These are phyloP conservation scores for Spizellomyces sp. DNA, from an alignment of 192 early-diverging fungal species.

Conservation along the genomic window DNA sequence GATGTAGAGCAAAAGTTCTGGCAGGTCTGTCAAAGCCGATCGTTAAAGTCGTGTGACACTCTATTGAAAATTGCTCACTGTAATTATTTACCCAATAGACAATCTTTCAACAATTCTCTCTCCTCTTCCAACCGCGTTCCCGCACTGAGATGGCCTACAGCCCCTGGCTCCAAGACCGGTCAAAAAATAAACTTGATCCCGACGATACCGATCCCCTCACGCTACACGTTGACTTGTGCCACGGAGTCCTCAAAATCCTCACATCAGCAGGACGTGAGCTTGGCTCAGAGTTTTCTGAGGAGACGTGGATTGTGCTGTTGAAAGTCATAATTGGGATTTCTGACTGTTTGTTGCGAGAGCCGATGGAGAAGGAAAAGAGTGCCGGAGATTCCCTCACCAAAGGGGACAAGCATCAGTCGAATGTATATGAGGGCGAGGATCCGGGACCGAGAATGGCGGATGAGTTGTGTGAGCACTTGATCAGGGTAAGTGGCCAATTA, in stretches of 20 bases:
- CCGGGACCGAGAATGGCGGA: conserved; percentile 66
- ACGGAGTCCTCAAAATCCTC: conserved; percentile 65
- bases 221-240: conserved; percentile 73
- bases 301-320: conserved; percentile 80
- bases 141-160: neutral
- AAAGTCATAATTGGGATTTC: conserved; percentile 79
- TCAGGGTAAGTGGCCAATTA: conserved; percentile 49
- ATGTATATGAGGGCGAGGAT: conserved; percentile 26
- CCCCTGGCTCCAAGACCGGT: conserved; percentile 18
- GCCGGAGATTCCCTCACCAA: neutral
- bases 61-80: neutral
- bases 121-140: conserved; percentile 66
- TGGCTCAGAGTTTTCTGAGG: conserved; percentile 60
- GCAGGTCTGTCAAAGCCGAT: conserved; percentile 51
- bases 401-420: neutral
- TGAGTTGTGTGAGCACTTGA: conserved; percentile 72
- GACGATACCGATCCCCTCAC: conserved; percentile 17
- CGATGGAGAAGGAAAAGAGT: conserved; percentile 27
- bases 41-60: too few relatives aligned
- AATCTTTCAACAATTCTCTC: conserved; percentile 77
- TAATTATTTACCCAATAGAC: conserved; percentile 45
- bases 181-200: conserved; percentile 12
- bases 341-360: conserved; percentile 70
- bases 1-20: conserved; percentile 70
- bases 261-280: conserved; percentile 64